phyloP scores from a whole-genome alignment of 2,329 filamentous ascomycete genomes.

The Alternaria viburni region DNA sequence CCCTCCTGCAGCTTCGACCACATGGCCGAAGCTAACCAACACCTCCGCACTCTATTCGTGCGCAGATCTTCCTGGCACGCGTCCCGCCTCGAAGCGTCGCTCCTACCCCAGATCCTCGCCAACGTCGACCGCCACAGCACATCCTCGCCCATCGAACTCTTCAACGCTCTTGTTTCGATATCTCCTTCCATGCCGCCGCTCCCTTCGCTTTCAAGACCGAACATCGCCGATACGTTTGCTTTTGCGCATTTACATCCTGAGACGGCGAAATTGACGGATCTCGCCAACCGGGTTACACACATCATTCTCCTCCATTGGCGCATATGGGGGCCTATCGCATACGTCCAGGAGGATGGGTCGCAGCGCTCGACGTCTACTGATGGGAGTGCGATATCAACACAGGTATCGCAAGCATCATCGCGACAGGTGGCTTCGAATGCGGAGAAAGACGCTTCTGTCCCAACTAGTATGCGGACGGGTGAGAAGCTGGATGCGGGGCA shows the following conservation, averaged over 20 bases:
- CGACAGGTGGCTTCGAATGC: background rate
- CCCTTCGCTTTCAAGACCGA: slow-evolving; percentile 18
- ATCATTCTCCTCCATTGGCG: slow-evolving; percentile 88
- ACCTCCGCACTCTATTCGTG: slow-evolving; percentile 44
- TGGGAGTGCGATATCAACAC: background rate
- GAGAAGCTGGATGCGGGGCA: background rate
- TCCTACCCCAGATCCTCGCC: slow-evolving; percentile 37
- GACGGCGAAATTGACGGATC: slow-evolving; percentile 61
- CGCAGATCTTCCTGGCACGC: slow-evolving; percentile 41
- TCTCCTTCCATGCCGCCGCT: slow-evolving; percentile 18
- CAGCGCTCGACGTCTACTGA: background rate
- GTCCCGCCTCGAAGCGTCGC: slow-evolving; percentile 31
- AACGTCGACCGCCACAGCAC: slow-evolving; percentile 39
- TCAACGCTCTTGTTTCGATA: slow-evolving; percentile 49
- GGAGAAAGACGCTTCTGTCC: background rate
- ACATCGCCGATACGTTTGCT: slow-evolving; percentile 33
- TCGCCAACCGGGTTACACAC: slow-evolving; percentile 81
- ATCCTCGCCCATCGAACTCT: slow-evolving; percentile 52
- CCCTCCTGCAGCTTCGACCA: slow-evolving; percentile 41
- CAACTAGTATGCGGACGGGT: background rate
- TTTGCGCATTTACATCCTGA: slow-evolving; percentile 18
- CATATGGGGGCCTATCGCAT: slow-evolving; percentile 81
- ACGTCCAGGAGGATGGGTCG: slow-evolving; percentile 50
- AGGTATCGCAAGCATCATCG: background rate
- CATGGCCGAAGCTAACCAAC: slow-evolving; percentile 44